phyloP scores from a whole-genome alignment of 768 basidiomycete genomes.

The Suillus americanus region DNA sequence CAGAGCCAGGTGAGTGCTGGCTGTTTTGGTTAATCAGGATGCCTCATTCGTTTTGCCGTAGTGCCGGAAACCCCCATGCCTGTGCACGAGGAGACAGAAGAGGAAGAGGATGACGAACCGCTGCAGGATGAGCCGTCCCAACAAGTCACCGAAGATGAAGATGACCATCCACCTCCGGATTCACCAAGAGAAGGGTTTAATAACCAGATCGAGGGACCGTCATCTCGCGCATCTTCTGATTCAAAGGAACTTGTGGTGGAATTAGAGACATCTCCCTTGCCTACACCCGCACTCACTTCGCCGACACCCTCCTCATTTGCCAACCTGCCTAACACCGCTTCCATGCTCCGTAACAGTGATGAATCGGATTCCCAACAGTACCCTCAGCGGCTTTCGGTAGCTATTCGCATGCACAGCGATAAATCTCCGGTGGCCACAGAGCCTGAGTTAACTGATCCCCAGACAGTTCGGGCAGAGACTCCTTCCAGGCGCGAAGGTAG shows the following conservation, averaged over 20 bases:
- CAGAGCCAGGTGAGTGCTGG: conserved; percentile 57
- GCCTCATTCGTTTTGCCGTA: conserved; percentile 20
- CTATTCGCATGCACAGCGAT: conserved; percentile 59
- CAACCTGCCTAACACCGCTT: conserved; percentile 42
- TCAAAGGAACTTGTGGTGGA: conserved; percentile 66
- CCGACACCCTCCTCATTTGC: conserved; percentile 51
- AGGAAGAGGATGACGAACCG: conserved; percentile 37
- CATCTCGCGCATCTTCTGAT: conserved; percentile 54
- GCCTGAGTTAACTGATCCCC: conserved; percentile 48
- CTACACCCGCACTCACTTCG: conserved; percentile 41
- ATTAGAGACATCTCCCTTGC: conserved; percentile 58
- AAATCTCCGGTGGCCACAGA: conserved; percentile 55
- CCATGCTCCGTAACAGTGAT: conserved; percentile 41
- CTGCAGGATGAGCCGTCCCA: conserved; percentile 38
- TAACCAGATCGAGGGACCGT: conserved; percentile 50
- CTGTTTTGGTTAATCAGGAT: conserved; percentile 3
- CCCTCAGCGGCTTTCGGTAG: conserved; percentile 61
- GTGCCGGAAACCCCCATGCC: conserved; percentile 67
- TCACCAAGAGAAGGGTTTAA: conserved; percentile 49
- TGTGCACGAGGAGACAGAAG: conserved; percentile 44
- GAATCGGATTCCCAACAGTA: conserved; percentile 57
- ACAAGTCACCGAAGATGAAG: conserved; percentile 40
- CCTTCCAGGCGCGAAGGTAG: conserved; percentile 61
- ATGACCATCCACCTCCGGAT: conserved; percentile 50
- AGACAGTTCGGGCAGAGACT: conserved; percentile 38